Evolutionary conservation across 2,329 filamentous ascomycete genomes (phyloP).

Genomic region (Ascochyta viciae-villosae): DNA sequence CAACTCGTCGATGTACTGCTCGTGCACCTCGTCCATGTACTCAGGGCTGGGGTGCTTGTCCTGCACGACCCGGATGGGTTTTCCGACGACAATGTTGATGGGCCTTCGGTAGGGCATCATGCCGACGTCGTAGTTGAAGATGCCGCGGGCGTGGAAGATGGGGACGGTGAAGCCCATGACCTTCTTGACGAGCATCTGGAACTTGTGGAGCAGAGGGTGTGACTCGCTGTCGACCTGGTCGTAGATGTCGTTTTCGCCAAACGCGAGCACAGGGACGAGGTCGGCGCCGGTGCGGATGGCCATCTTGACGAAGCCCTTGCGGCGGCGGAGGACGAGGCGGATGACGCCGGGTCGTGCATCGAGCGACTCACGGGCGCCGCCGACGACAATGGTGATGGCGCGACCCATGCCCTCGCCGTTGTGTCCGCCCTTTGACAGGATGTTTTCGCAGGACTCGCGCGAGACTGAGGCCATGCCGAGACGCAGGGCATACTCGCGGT

Average conservation of each 20-base stretch:
- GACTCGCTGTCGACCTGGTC: slow-evolving; percentile 81
- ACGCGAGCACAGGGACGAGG: slow-evolving; percentile 87
- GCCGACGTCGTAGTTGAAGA: slow-evolving; percentile 98
- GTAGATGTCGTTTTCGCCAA: slow-evolving; percentile 96
- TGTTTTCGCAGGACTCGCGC: slow-evolving; percentile 88
- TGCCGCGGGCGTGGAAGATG: slow-evolving; percentile 84
- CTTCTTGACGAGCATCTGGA: slow-evolving; percentile 85
- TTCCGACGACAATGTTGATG: slow-evolving; percentile 87
- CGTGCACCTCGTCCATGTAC: slow-evolving; percentile 83
- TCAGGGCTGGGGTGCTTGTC: slow-evolving; percentile 70
- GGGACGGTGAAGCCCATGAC: slow-evolving; percentile 92
- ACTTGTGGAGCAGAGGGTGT: slow-evolving; percentile 79
- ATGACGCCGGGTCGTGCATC: slow-evolving; percentile 82
- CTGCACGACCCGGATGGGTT: slow-evolving; percentile 75
- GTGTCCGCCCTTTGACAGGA: slow-evolving; percentile 78
- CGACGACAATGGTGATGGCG: slow-evolving; percentile 95
- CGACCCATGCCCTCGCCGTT: slow-evolving; percentile 87
- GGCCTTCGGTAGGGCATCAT: slow-evolving; percentile 91
- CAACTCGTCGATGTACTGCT: slow-evolving; percentile 77
- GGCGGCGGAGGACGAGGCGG: slow-evolving; percentile 78
- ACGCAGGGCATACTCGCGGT: slow-evolving; percentile 90
- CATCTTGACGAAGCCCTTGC: slow-evolving; percentile 94
- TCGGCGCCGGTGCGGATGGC: slow-evolving; percentile 92
- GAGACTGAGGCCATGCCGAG: slow-evolving; percentile 90
- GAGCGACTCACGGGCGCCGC: slow-evolving; percentile 89